These are phyloP conservation scores for Phaeoacremonium minimum DNA, from an alignment of 2,329 filamentous ascomycete genomes.

Conservation along the genomic window DNA sequence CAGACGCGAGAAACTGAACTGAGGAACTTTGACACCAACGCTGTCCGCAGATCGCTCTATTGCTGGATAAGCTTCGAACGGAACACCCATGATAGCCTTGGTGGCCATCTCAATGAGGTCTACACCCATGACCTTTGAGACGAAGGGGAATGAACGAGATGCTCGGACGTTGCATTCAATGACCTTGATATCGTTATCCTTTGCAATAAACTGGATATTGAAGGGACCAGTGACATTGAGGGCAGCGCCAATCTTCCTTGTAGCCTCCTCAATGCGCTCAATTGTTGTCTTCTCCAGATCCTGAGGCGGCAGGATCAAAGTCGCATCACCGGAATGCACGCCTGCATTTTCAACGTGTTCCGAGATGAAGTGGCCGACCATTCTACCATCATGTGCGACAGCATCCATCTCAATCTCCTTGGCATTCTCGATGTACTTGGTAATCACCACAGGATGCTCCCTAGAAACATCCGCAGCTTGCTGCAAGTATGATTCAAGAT, in stretches of 20 bases:
- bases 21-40: conserved; percentile 95
- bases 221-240: conserved; percentile 94
- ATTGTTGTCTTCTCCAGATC: conserved; percentile 89
- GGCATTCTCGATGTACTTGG: conserved; percentile 98
- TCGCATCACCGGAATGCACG: conserved; percentile 97
- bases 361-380: conserved; percentile 94
- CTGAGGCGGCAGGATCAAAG: conserved; percentile 89
- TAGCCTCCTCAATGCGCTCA: conserved; percentile 86
- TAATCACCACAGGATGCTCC: conserved; percentile 96
- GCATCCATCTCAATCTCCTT: conserved; percentile 99
- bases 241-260: conserved; percentile 88
- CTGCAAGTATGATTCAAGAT: conserved; percentile 80
- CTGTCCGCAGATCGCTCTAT: conserved; percentile 73
- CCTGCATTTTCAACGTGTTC: conserved; percentile 99
- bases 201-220: conserved; percentile 99
- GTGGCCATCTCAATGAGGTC: conserved; percentile 98
- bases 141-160: conserved; percentile 94
- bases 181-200: conserved; percentile 99
- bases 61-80: conserved; percentile 77
- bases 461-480: conserved; percentile 91
- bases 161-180: conserved; percentile 98
- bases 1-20: conserved; percentile 97
- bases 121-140: conserved; percentile 97
- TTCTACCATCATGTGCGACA: conserved; percentile 81
- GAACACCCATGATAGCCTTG: conserved; percentile 87